Evolutionary conservation across 1,284 basidiomycete species (phyloP).

Genomic region (Golubevia pallescens): DNA sequence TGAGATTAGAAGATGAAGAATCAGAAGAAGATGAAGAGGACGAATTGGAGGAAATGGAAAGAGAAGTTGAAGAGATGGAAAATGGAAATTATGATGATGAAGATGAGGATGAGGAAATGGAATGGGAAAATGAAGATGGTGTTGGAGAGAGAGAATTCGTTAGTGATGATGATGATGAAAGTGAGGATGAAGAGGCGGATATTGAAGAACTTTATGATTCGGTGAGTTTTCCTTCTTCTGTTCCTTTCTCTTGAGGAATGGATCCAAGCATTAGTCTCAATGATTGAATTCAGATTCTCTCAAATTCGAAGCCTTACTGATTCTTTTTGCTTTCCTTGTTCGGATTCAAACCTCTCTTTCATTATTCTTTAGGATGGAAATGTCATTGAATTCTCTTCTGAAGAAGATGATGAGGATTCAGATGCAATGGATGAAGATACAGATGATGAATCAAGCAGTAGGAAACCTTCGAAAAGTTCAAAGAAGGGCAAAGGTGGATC

Average conservation of each 20-base stretch:
- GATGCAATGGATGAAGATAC: slow-evolving; percentile 1
- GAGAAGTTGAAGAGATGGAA: slow-evolving; percentile 38
- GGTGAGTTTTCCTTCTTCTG: slow-evolving; percentile 9
- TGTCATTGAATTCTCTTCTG: slow-evolving; percentile 18
- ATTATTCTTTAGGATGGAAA: slow-evolving; percentile 10
- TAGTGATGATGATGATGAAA: slow-evolving; percentile 19
- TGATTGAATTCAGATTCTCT: no score
- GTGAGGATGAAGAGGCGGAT: slow-evolving; percentile 32
- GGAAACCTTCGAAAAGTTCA: no score
- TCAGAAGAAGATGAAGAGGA: slow-evolving; percentile 41
- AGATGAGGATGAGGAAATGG: slow-evolving; percentile 12
- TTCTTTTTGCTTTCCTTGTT: background rate
- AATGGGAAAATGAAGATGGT: slow-evolving; percentile 1
- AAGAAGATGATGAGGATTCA: slow-evolving; percentile 20
- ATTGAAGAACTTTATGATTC: slow-evolving; percentile 29
- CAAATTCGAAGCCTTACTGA: background rate
- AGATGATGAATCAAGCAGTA: background rate
- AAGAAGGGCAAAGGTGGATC: background rate
- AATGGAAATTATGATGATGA: slow-evolving; percentile 23
- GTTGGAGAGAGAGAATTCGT: slow-evolving; percentile 2
- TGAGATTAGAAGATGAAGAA: slow-evolving; percentile 54
- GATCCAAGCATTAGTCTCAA: no score
- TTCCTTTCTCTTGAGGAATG: no score
- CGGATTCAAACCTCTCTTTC: background rate
- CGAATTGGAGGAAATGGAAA: slow-evolving; percentile 47